Percentiles rank a stretch among this genome's conserved stretches.
Evolutionary conservation across 768 basidiomycete genomes (phyloP).

Genomic region (Boletus insuetus): DNA sequence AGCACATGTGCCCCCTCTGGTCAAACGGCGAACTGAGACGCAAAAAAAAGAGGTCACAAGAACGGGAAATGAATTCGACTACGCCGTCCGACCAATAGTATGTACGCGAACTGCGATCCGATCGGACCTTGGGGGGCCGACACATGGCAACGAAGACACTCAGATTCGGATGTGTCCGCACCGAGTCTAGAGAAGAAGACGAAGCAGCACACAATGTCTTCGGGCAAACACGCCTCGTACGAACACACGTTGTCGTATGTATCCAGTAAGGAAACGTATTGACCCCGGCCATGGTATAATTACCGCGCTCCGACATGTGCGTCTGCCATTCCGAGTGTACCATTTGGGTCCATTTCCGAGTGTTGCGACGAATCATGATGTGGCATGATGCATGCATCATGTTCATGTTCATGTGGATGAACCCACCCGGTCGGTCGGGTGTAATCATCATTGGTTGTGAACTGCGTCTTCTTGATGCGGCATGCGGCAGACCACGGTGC

Average conservation of each 20-base stretch:
- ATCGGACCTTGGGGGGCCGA: slow-evolving; percentile 5
- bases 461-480: background rate
- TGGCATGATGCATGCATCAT: too few relatives aligned
- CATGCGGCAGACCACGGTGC: background rate
- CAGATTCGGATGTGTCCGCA: background rate
- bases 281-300: background rate
- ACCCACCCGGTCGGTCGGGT: background rate
- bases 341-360: background rate
- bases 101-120: background rate
- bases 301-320: background rate
- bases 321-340: background rate
- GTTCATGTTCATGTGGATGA: background rate
- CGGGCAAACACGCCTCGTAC: too few relatives aligned
- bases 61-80: background rate
- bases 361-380: too few relatives aligned
- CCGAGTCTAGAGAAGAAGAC: background rate
- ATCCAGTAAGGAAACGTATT: too few relatives aligned
- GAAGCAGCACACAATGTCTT: too few relatives aligned
- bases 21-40: background rate
- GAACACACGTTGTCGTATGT: too few relatives aligned
- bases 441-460: background rate
- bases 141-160: background rate
- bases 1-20: too few relatives aligned
- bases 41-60: background rate
- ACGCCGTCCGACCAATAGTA: background rate